These are phyloP conservation scores for Drosera spatulata DNA, from an alignment of 179 eudicot species.

Conservation along the genomic window DNA sequence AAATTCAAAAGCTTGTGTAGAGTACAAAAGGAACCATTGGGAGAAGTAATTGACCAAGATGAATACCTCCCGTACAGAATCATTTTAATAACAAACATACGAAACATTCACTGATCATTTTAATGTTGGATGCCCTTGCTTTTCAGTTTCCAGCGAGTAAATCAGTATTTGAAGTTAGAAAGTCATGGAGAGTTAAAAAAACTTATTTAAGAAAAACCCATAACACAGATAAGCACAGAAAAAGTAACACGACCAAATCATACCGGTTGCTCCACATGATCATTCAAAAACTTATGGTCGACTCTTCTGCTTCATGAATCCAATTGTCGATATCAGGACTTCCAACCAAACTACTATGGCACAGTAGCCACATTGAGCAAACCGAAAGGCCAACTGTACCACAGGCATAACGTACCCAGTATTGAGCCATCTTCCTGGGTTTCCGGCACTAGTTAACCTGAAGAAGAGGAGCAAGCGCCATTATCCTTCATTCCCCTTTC, in stretches of 20 bases:
- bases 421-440: constrained; percentile 58
- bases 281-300: constrained; percentile 67
- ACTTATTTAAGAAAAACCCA: too few species aligned
- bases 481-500: neutral
- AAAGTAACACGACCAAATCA: constrained; percentile 5
- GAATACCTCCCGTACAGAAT: too few species aligned
- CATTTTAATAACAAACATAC: too few species aligned
- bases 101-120: too few species aligned
- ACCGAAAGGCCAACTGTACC: constrained; percentile 73
- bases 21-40: too few species aligned
- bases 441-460: constrained; percentile 72
- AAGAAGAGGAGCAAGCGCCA: constrained; percentile 8
- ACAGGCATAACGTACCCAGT: constrained; percentile 82
- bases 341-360: constrained; percentile 84
- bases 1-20: too few species aligned
- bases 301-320: constrained; percentile 80
- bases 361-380: constrained; percentile 77
- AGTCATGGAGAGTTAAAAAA: too few species aligned
- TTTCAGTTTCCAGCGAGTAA: too few species aligned
- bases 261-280: constrained; percentile 96
- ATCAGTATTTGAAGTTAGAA: too few species aligned
- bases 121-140: too few species aligned
- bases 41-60: too few species aligned
- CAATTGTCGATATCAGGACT: constrained; percentile 92
- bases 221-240: neutral